phyloP scores from a whole-genome alignment of 2,329 filamentous ascomycete species.

The Colletotrichum gloeosporioides region DNA sequence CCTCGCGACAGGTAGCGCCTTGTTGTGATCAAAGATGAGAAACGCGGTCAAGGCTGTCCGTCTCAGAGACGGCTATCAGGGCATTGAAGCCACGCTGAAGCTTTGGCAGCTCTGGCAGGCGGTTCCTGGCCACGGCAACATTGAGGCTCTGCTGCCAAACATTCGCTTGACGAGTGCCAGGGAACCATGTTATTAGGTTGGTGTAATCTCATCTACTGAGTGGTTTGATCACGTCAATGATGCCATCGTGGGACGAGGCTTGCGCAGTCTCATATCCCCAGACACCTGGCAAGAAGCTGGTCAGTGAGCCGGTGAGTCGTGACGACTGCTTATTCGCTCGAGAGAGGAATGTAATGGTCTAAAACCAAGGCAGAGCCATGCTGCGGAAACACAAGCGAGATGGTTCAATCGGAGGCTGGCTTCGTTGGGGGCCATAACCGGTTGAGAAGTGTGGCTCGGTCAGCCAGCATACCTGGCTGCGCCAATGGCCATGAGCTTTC shows the following conservation, averaged over 20 bases:
- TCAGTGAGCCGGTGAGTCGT: neutral
- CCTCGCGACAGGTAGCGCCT: neutral
- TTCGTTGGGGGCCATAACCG: neutral
- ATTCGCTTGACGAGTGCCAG: neutral
- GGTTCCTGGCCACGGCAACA: neutral
- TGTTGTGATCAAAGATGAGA: neutral
- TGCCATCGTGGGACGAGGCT: neutral
- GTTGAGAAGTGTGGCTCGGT: neutral
- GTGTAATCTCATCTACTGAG: neutral
- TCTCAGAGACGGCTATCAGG: neutral
- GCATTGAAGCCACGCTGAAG: neutral
- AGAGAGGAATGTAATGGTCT: neutral
- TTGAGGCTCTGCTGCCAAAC: neutral
- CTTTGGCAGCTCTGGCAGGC: neutral
- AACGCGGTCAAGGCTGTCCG: neutral
- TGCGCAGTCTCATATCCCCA: neutral
- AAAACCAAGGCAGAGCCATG: constrained; percentile 5
- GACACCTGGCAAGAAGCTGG: neutral
- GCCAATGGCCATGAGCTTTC: neutral
- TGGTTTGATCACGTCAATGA: neutral
- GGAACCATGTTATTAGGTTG: neutral
- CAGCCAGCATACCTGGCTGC: neutral
- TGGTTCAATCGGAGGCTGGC: neutral
- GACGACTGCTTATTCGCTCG: neutral
- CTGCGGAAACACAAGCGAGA: neutral